Base-by-base conservation (phyloP, 1,139 yeast species). In the Keqinozyma sinolaborantium region DNA sequence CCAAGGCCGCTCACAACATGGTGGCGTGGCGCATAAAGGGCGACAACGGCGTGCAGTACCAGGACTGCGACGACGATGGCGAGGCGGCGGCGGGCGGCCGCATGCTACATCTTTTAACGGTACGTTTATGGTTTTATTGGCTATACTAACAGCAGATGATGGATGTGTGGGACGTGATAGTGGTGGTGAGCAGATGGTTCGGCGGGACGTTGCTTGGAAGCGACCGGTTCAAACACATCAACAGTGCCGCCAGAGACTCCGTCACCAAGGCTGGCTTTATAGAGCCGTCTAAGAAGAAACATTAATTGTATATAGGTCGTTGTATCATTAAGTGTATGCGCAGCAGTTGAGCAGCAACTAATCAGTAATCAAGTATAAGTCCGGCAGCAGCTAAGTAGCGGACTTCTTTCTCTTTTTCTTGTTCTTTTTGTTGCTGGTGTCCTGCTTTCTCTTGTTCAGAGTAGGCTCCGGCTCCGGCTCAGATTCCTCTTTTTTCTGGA, bases 61-160 rank as follows among this genome's bases (percentile, higher is more conserved):
- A 85, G 47, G 97, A 92, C 49, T 87, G 85, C 49, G 97, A 92
- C 48, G 98, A 94, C 52, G 98, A 92, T 52, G 98, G 98, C 3
- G 99, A 92, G 51, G 73, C 95, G 0, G 98, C 97, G 0, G 96
- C 98, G 0, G 98, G 99, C 4, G 79, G 94, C 4, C 64, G 97
- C 38, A 63, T 90, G 64, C 58, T 88, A 35, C 97, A 88, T 63
- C 60, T 90, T 33, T 60, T 90, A 40, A 78, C 86, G 30, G 76
- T 79, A 50, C 40, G 76, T 64, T 34, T 29, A 25, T 27, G 25
- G 12, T 23, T 23, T 25, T 12, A 31, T 29, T 23, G 18, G 29
- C n/a, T 32, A 7, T 53, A 60, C 65, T 58, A 54, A 57, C 61
- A 26, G 26, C 37, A 68, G 60, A 69, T 76, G 61, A 82, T 83